Base-by-base conservation (phyloP, 176 grass and related monocot species). In the Triticum monococcum region DNA sequence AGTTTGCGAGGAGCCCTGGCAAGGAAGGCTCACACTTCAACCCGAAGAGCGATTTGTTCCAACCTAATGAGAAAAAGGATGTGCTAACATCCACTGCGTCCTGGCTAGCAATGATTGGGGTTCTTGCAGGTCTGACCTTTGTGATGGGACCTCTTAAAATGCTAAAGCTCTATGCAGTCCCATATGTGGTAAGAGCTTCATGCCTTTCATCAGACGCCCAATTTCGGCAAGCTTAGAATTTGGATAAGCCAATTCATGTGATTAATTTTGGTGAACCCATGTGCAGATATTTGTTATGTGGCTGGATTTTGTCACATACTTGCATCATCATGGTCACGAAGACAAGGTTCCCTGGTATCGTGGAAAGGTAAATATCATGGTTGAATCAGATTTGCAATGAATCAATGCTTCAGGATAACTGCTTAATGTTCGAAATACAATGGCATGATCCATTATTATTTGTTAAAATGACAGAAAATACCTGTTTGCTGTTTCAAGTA, bases 291-390 rank as follows among this genome's bases (percentile, higher is more conserved):
- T 98, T 87, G 95, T 98, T 64, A 85, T 80, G 86, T 98, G 95
- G 93, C 87, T 98, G 62, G 95, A 98, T 90, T 86, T 95, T 71
- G 95, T 95, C 64, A 98, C 95, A 79, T 98, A 98, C 79, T 90
- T 98, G 86, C 95, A 98, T 81, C 95, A 98, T 73, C 95, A 98
- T 87, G 93, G 95, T 5, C 93, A 98, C 10, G 81, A 98, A 79
- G 89, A 93, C 90, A 98, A 98, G 79, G 85, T 98, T 85, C 93
- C 95, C 5, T 98, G 95, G 95, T 98, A 95, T 68, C 95, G 93
- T 78, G 95, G 95, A 93, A 95, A 95, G 93, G 95, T 98, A 90
- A 81, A 71, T 78, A 28, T 14, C 26, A 60, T 81, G 37, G 78
- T 72, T 30, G 64, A 24, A 66, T 22, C 32, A 37, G 0, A 23